Conservation (phyloP, 441 rosid genomes). For the Euphorbia celastroides region DNA sequence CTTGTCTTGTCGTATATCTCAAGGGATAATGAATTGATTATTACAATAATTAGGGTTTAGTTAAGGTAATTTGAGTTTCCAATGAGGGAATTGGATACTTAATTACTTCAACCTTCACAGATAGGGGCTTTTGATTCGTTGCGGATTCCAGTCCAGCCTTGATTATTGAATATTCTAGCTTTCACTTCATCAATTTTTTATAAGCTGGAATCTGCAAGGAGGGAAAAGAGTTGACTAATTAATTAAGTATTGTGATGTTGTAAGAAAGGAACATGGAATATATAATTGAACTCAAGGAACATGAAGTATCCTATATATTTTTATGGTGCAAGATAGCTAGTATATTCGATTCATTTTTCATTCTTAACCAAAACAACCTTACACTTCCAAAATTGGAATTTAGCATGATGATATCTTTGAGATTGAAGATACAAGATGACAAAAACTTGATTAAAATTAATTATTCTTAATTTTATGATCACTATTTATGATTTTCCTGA, state of each 20-base stretch:
- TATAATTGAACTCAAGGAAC: not conserved
- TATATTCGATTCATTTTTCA: too few species aligned
- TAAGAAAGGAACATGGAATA: not conserved
- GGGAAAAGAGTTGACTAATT: not conserved
- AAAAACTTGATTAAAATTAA: too few species aligned
- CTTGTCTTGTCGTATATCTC: conserved; percentile 35
- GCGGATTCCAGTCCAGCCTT: not conserved
- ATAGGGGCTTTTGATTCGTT: not conserved
- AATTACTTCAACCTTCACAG: not conserved
- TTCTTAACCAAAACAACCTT: too few species aligned
- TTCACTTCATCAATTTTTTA: not conserved
- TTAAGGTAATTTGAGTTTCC: not conserved
- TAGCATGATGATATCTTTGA: too few species aligned
- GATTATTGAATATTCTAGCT: not conserved
- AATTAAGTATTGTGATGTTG: not conserved
- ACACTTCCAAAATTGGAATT: too few species aligned
- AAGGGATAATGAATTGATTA: conserved; percentile 23
- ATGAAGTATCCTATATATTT: too few species aligned
- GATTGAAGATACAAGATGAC: too few species aligned
- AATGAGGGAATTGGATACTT: not conserved
- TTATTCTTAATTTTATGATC: too few species aligned
- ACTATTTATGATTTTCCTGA: too few species aligned
- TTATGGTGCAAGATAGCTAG: too few species aligned
- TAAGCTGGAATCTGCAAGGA: not conserved
- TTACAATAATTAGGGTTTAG: not conserved